Percentiles rank a stretch among this genome's conserved stretches.
phyloP scores from a whole-genome alignment of 2,329 filamentous ascomycete species.

The Fusarium beomiforme region DNA sequence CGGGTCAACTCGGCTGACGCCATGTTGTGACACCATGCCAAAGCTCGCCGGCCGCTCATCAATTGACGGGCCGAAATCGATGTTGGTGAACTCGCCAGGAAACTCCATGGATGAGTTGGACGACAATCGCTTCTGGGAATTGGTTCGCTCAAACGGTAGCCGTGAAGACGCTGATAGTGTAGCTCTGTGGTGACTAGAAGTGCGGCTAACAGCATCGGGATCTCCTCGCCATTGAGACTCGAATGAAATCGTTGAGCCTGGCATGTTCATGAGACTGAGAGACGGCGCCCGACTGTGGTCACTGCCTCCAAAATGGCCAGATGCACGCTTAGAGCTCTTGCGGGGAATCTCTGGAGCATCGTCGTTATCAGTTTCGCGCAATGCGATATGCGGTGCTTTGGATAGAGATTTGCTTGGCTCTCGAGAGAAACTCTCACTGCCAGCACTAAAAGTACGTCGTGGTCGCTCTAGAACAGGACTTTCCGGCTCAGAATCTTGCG shows the following conservation, averaged over 20 bases:
- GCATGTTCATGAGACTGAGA: constrained; percentile 46
- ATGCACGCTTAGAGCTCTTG: constrained; percentile 76
- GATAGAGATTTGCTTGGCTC: constrained; percentile 36
- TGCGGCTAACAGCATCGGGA: constrained; percentile 32
- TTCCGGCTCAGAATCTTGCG: constrained; percentile 55
- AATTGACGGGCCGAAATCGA: constrained; percentile 49
- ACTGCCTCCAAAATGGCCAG: constrained; percentile 46
- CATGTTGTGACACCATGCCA: constrained; percentile 68
- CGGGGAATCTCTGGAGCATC: constrained; percentile 71
- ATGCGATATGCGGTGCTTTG: constrained; percentile 29
- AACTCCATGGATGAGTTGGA: constrained; percentile 61
- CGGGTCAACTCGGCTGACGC: constrained; percentile 64
- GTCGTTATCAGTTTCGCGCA: constrained; percentile 44
- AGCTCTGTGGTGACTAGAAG: constrained; percentile 38
- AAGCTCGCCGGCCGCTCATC: constrained; percentile 64
- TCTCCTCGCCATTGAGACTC: constrained; percentile 33
- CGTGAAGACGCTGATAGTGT: constrained; percentile 41
- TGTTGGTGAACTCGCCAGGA: constrained; percentile 57
- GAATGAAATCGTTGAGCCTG: constrained; percentile 37
- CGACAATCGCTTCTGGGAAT: constrained; percentile 62
- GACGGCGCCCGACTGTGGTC: constrained; percentile 47
- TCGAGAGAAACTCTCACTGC: constrained; percentile 51
- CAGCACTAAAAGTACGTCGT: constrained; percentile 48
- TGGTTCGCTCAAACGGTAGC: constrained; percentile 67
- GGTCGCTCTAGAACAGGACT: constrained; percentile 47